Percentiles rank a stretch among this genome's conserved stretches.
Evolutionary conservation across 164 flowering plant genomes (phyloP).

Genomic region (Euptelea pleiosperma): DNA sequence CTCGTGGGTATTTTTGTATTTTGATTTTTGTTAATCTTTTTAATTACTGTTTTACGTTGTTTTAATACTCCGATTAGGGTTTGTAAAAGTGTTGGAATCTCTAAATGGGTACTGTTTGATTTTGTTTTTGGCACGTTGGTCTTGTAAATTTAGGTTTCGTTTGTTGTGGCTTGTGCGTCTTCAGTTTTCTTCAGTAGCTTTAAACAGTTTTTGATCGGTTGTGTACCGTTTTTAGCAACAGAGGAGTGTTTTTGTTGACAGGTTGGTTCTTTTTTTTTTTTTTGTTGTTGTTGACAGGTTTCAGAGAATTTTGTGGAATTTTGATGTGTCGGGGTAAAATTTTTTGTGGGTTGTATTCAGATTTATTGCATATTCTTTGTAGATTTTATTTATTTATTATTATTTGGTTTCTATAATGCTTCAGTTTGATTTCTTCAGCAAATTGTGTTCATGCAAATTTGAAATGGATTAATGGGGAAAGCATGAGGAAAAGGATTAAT

Average conservation of each 20-base stretch:
- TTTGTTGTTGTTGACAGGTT: too few species aligned
- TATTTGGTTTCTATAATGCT: not conserved
- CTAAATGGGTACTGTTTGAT: not conserved
- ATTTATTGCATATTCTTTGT: too few species aligned
- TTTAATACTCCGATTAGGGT: slow-evolving; percentile 10
- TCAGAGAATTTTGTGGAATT: too few species aligned
- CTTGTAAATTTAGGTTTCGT: not conserved
- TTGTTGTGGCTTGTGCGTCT: not conserved
- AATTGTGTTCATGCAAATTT: slow-evolving; percentile 1
- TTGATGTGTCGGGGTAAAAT: too few species aligned
- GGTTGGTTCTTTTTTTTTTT: too few species aligned
- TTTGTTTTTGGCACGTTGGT: slow-evolving; percentile 9
- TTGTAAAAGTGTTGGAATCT: slow-evolving; percentile 2
- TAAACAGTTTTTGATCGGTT: too few species aligned
- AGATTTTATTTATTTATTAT: not conserved
- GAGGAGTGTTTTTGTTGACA: too few species aligned
- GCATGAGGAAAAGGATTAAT: not conserved
- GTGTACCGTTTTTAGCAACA: too few species aligned
- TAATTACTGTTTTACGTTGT: not conserved
- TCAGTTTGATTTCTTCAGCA: not conserved
- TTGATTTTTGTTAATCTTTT: too few species aligned
- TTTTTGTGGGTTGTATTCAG: too few species aligned
- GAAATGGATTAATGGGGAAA: not conserved
- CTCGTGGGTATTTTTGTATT: slow-evolving; percentile 15
- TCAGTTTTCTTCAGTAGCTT: too few species aligned